A percentile compares a stretch with the other conserved stretches of the same genome.
These are phyloP conservation scores for Phytophthora foliorum DNA, from an alignment of 352 stramenopile genomes.

Conservation along the genomic window DNA sequence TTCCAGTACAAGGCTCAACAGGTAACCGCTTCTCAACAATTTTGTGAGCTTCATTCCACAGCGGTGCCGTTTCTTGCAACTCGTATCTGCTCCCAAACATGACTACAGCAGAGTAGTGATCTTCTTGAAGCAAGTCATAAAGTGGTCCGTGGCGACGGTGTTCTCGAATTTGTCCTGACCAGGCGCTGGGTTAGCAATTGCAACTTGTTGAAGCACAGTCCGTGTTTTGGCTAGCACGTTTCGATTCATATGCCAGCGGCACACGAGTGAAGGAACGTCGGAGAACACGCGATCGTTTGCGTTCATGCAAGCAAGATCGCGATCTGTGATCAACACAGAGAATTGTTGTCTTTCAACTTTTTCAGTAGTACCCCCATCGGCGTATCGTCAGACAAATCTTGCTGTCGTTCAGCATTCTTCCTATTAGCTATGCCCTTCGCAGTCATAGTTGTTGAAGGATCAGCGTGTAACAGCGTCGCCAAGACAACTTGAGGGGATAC, in stretches of 20 bases:
- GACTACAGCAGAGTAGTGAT: slow-evolving; percentile 14
- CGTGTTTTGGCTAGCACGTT: slow-evolving; percentile 9
- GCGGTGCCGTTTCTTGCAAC: background rate
- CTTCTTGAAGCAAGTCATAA: slow-evolving; percentile 1
- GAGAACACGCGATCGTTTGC: slow-evolving; percentile 8
- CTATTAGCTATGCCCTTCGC: background rate
- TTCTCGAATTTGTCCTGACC: slow-evolving; percentile 18
- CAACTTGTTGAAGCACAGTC: slow-evolving; percentile 4
- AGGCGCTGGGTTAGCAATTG: slow-evolving; percentile 9
- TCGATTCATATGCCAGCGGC: slow-evolving; percentile 26
- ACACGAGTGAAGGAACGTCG: background rate
- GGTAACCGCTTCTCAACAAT: background rate
- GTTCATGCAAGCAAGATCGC: slow-evolving; percentile 20
- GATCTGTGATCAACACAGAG: slow-evolving; percentile 13
- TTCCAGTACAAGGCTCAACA: background rate
- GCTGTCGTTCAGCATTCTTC: background rate
- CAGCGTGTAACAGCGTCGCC: background rate
- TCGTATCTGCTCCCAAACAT: slow-evolving; percentile 3
- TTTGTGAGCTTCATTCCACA: slow-evolving; percentile 5
- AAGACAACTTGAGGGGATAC: background rate
- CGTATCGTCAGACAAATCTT: no score
- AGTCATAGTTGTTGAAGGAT: background rate
- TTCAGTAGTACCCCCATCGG: no score
- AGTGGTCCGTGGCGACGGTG: no score
- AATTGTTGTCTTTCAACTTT: no score